Base-by-base conservation (phyloP, 805 yeast genomes). In the Pichia thaimueangensis region DNA sequence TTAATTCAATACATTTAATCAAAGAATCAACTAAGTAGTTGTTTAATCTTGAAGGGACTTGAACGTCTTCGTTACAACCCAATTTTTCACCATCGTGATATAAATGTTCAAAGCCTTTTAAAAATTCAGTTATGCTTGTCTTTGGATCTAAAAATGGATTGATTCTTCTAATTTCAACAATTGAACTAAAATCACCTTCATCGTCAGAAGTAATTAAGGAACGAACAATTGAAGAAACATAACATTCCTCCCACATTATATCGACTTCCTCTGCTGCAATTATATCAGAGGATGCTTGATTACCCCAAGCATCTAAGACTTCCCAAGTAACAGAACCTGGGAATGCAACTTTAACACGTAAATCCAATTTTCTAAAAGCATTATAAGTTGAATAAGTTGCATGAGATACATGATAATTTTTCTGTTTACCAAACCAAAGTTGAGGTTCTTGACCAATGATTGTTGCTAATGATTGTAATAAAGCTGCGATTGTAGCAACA, bases 121-220 rank as follows among this genome's bases (percentile, higher is more conserved):
- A 58, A 56, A 86, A 86, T 40, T 63, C 59, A 41, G 65, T 64
- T 3, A 82, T 78, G 12, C 69, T 62, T 24, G 66, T 70, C 9
- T 67, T 64, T 25, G 63, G 64, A 23, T 48, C 49, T 22, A 69
- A 57, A 47, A 93, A 74, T 5, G 97, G 97, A 53, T 87, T 83
- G 43, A 86, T 70, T 45, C 82, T 78, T 50, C 96, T 75, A 30
- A 93, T 82, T 57, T 89, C 95, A 9, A 88, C 95, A 43, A 93
- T 73, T 39, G 76, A 71, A 35, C 71, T 69, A 55, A 67, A 83
- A 65, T 63, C 81, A 61, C 84, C 91, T 65, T 60, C 49, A 39
- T 87, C 95, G 49, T 77, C 86, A 6, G 74, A 60, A 22, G 77
- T 77, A 43, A 87, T 64, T 33, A 93, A 61, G 7, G 89, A 67